phyloP scores from a whole-genome alignment of 257 asterid genomes.

The Cruciata laevipes region DNA sequence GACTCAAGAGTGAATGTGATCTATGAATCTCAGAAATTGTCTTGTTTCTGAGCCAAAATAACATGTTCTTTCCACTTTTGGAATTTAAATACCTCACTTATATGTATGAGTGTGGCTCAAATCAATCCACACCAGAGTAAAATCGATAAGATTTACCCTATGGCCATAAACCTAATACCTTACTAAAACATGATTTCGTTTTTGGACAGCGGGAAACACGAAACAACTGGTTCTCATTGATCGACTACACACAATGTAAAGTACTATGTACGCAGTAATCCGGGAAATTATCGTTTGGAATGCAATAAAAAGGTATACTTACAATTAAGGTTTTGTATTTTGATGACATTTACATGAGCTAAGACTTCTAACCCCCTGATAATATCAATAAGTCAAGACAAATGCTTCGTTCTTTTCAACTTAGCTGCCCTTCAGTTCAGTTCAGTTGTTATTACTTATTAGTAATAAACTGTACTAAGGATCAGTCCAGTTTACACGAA shows the following conservation, averaged over 20 bases:
- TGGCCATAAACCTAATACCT: background rate
- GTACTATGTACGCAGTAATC: background rate
- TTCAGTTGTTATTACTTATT: background rate
- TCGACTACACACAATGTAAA: no score
- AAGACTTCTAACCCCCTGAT: background rate
- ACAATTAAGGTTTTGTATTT: background rate
- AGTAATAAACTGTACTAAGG: background rate
- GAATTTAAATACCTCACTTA: background rate
- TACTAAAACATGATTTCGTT: background rate
- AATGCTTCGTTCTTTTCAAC: background rate
- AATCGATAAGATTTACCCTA: background rate
- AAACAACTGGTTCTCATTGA: background rate
- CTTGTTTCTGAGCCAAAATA: no score
- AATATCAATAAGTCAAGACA: background rate
- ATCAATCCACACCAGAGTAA: background rate
- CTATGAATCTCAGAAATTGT: background rate
- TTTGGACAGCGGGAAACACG: background rate
- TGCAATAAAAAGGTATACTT: background rate
- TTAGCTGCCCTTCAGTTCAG: background rate
- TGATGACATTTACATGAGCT: background rate
- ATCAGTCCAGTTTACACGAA: background rate
- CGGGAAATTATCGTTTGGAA: background rate
- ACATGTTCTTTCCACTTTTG: background rate
- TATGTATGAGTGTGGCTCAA: background rate
- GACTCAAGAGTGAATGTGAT: no score